Evolutionary conservation across 2,329 filamentous ascomycete species (phyloP), one percentile per base, ranked within the genome.

Genomic region (Stenocarpella maydis): DNA sequence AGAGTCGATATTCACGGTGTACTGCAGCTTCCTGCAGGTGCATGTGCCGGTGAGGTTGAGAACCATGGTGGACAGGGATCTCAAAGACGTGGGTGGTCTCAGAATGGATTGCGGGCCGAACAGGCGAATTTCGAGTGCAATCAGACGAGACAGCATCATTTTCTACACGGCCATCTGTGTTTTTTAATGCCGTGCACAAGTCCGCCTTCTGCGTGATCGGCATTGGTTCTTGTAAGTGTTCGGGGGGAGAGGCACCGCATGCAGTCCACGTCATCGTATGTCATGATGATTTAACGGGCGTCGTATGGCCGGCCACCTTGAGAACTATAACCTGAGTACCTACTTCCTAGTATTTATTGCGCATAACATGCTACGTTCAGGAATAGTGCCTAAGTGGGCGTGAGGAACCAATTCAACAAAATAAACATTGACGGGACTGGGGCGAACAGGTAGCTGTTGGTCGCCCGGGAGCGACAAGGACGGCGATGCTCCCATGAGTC

Each of bases 1-100:
- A 8, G 76, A 77, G 8, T 74, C 70, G 37, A 79, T 73, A 15
- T 71, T 45, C 17, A 78, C 71, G 7, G 72, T 69, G 70, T 78
- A 78, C 31, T 71, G 73, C 49, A 78, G 65, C 2, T 70, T 65
- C 12, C 69, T 65, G 70, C 76, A 77, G 24, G 75, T 73, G 68
- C 76, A 77, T 37, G 72, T 69, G 19, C 74, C 75, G 12, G 54
- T 69, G 49, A 73, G 63, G 19, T 66, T 64, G 45, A 71, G 43
- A 37, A 60, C 47, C 72, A 74, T 71, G 4, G 39, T 66, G 39
- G 39, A 55, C 8, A 55, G 4, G 6, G 10, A 19, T 55, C n/a
- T 43, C 39, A 49, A 19, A 47, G 17, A 15, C 4, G 37, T 8
- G 14, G 34, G 34, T 39, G 21, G 17, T 37, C 10, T 28, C 31